Conservation (phyloP, 371 early-diverging fungal genomes). For the Thermomucor indicae-seudaticae region DNA sequence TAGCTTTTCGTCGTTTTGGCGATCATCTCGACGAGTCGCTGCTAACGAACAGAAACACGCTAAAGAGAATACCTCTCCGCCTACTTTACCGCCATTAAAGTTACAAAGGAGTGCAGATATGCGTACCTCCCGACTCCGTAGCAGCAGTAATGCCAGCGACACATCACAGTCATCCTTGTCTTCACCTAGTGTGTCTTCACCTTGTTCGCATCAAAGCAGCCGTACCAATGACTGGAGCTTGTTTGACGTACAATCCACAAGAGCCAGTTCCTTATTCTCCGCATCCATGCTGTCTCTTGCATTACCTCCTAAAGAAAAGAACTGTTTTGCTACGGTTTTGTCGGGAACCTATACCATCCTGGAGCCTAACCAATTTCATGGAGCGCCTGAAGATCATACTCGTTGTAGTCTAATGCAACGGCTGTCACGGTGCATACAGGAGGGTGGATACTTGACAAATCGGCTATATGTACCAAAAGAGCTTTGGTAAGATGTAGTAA, state of each 20-base stretch:
- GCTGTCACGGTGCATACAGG: slow-evolving; percentile 15
- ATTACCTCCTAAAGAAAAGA: slow-evolving; percentile 1
- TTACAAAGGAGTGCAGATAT: too few species aligned
- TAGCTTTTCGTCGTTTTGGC: slow-evolving; percentile 4
- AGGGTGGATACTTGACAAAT: slow-evolving; percentile 28
- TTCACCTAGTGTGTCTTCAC: slow-evolving; percentile 1
- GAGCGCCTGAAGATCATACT: too few species aligned
- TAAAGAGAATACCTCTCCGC: too few species aligned
- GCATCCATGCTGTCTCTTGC: neutral
- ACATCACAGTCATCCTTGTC: neutral
- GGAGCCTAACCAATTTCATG: too few species aligned
- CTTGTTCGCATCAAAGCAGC: slow-evolving; percentile 5
- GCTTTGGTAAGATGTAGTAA: slow-evolving; percentile 25
- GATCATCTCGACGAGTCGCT: slow-evolving; percentile 3
- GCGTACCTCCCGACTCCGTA: too few species aligned
- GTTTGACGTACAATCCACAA: neutral
- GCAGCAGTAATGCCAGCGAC: neutral
- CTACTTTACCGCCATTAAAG: too few species aligned
- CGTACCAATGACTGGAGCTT: slow-evolving; percentile 1
- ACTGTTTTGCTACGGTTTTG: too few species aligned
- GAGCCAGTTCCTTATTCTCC: neutral
- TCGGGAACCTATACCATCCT: too few species aligned
- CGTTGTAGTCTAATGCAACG: slow-evolving; percentile 10
- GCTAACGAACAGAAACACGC: too few species aligned
- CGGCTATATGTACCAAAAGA: slow-evolving; percentile 26